Evolutionary conservation across 305 asterid species (phyloP).

Genomic region (Ilex paraguariensis): DNA sequence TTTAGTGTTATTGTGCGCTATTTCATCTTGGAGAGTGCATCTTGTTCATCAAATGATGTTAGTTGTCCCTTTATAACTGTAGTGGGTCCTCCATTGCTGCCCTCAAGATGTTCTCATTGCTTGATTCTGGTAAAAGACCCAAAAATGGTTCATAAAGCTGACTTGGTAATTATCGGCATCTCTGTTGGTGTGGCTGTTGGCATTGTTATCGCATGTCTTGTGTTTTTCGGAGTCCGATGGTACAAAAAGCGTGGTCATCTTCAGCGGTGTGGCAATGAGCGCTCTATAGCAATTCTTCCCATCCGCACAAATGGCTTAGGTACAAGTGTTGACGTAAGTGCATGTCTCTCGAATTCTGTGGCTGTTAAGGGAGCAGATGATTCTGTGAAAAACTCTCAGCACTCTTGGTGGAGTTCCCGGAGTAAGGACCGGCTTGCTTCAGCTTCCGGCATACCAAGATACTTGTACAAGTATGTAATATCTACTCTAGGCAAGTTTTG

Average conservation of each 20-base stretch:
- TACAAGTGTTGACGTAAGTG: conserved; percentile 61
- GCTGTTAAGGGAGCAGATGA: conserved; percentile 26
- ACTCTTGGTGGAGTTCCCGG: conserved; percentile 66
- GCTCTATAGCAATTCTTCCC: conserved; percentile 59
- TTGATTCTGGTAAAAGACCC: conserved; percentile 32
- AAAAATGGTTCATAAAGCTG: conserved; percentile 63
- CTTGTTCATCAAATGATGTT: too few species aligned
- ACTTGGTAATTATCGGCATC: conserved; percentile 75
- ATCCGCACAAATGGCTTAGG: conserved; percentile 72
- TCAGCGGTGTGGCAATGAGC: conserved; percentile 41
- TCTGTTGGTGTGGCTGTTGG: conserved; percentile 79
- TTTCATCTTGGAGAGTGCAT: too few species aligned
- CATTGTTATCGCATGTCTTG: conserved; percentile 58
- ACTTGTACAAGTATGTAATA: conserved; percentile 77
- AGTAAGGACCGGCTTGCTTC: conserved; percentile 56
- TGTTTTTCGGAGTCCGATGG: conserved; percentile 62
- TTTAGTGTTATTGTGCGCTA: too few species aligned
- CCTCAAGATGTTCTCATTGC: conserved; percentile 55
- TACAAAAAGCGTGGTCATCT: conserved; percentile 49
- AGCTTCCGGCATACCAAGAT: conserved; percentile 74
- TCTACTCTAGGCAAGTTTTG: too few species aligned
- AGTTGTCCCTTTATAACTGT: background rate
- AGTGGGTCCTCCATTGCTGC: background rate
- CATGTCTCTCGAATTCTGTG: conserved; percentile 53
- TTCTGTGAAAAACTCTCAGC: conserved; percentile 38